Conservation (phyloP, 1,139 yeast genomes). For the Insectozyma bohioensis region DNA sequence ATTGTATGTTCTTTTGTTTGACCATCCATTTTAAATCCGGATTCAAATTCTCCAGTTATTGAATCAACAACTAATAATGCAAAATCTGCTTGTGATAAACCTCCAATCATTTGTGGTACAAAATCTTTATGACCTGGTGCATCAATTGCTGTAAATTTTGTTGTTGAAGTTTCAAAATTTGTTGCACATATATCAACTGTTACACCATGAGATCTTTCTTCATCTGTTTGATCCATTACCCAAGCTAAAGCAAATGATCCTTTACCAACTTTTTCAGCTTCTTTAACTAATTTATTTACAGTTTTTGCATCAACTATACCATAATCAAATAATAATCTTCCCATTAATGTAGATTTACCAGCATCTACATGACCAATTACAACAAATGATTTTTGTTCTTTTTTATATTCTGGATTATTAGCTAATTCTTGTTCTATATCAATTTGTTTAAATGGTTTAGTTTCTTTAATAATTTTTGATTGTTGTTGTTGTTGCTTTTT, state of each 20-base stretch:
- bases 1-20: constrained; percentile 94
- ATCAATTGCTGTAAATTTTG: constrained; percentile 84
- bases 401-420: constrained; percentile 33
- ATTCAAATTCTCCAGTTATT: constrained; percentile 80
- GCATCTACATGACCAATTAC: constrained; percentile 98
- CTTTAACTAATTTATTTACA: constrained; percentile 73
- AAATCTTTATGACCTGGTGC: constrained; percentile 72
- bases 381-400: constrained; percentile 75
- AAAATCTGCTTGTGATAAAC: constrained; percentile 59
- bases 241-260: constrained; percentile 95
- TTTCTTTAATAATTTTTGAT: constrained; percentile 19
- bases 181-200: constrained; percentile 92
- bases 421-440: constrained; percentile 41
- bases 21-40: constrained; percentile 84
- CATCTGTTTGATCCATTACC: constrained; percentile 94
- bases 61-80: constrained; percentile 79
- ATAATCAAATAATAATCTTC: constrained; percentile 77
- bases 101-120: constrained; percentile 56
- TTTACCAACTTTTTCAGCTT: constrained; percentile 81
- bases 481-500: constrained; percentile 5
- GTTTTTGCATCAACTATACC: constrained; percentile 80
- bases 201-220: constrained; percentile 88
- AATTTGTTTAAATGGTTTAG: constrained; percentile 43
- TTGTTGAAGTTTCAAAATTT: constrained; percentile 64
- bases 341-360: constrained; percentile 95